Percentiles rank a stretch among this genome's conserved stretches.
phyloP scores from a whole-genome alignment of 73 alveolate species.

The Paramecium primaurelia region DNA sequence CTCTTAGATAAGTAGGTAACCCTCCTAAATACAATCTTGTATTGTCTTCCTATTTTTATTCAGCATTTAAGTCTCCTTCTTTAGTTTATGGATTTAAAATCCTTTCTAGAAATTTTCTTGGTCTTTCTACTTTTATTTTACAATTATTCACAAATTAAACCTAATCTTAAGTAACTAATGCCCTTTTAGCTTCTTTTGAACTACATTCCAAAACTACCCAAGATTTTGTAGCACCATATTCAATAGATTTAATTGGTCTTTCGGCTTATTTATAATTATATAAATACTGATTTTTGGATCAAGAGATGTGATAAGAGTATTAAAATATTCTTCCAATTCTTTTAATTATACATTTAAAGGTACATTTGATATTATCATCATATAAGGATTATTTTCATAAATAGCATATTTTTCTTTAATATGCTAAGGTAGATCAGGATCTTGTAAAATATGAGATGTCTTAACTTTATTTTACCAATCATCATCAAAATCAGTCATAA shows the following conservation, averaged over 20 bases:
- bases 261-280: background rate
- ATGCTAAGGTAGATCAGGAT: constrained; percentile 38
- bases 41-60: constrained; percentile 62
- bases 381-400: constrained; percentile 39
- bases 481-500: constrained; percentile 43
- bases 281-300: constrained; percentile 28
- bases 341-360: constrained; percentile 13
- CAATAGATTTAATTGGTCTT: background rate
- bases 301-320: constrained; percentile 12
- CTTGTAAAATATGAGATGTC: background rate
- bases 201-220: constrained; percentile 43
- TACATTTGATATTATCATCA: constrained; percentile 31
- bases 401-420: constrained; percentile 44
- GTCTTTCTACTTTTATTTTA: constrained; percentile 24
- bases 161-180: background rate
- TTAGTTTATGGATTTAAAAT: constrained; percentile 7
- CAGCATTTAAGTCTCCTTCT: constrained; percentile 43
- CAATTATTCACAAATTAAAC: constrained; percentile 27
- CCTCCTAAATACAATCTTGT: constrained; percentile 90
- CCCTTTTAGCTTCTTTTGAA: constrained; percentile 4
- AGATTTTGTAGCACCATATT: constrained; percentile 39
- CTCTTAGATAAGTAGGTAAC: constrained; percentile 82
- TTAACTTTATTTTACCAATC: constrained; percentile 21
- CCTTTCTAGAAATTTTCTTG: constrained; percentile 52
- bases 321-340: constrained; percentile 32